Evolutionary conservation across 768 basidiomycete species (phyloP).

Genomic region (Lactarius vividus): DNA sequence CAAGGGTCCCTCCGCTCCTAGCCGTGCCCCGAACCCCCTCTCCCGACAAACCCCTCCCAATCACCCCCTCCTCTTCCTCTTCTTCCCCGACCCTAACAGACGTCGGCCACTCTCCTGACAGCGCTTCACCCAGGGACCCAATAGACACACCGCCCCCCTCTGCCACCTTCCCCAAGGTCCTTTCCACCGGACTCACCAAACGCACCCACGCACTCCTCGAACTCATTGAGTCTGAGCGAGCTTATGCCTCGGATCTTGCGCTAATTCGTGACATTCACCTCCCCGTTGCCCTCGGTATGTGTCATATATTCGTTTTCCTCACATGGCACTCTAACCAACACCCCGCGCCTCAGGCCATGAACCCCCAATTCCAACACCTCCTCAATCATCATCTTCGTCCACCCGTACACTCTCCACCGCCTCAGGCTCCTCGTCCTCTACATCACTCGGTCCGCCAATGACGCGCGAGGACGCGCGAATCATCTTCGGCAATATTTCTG

Average conservation of each 20-base stretch:
- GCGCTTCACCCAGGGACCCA: slow-evolving; percentile 8
- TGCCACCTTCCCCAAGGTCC: slow-evolving; percentile 19
- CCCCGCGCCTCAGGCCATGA: slow-evolving; percentile 38
- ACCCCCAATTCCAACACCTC: slow-evolving; percentile 38
- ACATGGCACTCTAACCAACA: background rate
- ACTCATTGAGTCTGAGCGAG: slow-evolving; percentile 72
- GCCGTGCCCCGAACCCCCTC: slow-evolving; percentile 28
- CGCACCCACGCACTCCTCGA: slow-evolving; percentile 76
- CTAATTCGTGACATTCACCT: slow-evolving; percentile 76
- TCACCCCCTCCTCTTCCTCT: slow-evolving; percentile 31
- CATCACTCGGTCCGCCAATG: slow-evolving; percentile 54
- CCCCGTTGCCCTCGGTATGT: slow-evolving; percentile 67
- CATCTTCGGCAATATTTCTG: slow-evolving; percentile 75
- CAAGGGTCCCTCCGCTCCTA: slow-evolving; percentile 14
- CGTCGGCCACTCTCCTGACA: slow-evolving; percentile 21
- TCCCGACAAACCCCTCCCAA: slow-evolving; percentile 37
- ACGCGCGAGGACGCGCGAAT: slow-evolving; percentile 62
- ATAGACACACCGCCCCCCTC: slow-evolving; percentile 22
- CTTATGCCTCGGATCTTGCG: slow-evolving; percentile 81
- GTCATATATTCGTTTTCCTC: slow-evolving; percentile 31
- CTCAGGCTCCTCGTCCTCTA: slow-evolving; percentile 46
- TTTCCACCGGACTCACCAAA: slow-evolving; percentile 47
- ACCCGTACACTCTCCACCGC: slow-evolving; percentile 49
- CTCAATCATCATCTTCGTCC: slow-evolving; percentile 47
- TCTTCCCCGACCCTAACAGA: slow-evolving; percentile 23